Evolutionary conservation across 2,329 filamentous ascomycete species (phyloP).

Genomic region (Penicillium sp.): DNA sequence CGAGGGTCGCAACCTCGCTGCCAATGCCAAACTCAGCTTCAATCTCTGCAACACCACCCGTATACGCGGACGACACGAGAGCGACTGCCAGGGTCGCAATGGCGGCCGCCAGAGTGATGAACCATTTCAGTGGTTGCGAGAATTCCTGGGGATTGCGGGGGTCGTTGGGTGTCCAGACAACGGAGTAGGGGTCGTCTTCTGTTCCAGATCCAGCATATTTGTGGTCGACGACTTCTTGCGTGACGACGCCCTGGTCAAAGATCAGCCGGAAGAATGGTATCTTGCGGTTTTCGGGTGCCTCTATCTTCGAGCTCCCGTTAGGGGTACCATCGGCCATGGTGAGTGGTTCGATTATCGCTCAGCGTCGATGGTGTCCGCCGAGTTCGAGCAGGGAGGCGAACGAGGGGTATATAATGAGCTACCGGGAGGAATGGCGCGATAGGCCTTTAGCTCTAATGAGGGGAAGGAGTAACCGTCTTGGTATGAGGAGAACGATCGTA

Average conservation of each 20-base stretch:
- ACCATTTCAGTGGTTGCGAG: conserved; percentile 43
- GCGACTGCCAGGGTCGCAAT: conserved; percentile 49
- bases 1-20: conserved; percentile 46
- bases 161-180: conserved; percentile 50
- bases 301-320: conserved; percentile 35
- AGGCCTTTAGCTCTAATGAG: background rate
- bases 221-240: conserved; percentile 40
- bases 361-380: background rate
- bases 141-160: conserved; percentile 49
- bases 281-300: conserved; percentile 32
- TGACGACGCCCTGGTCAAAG: conserved; percentile 38
- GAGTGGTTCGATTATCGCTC: conserved; percentile 4
- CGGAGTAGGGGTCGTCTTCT: conserved; percentile 48
- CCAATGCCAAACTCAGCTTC: conserved; percentile 40
- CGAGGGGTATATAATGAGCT: background rate
- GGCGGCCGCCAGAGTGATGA: conserved; percentile 44
- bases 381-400: background rate
- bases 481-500: background rate
- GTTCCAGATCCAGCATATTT: conserved; percentile 46
- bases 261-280: conserved; percentile 43
- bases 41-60: conserved; percentile 45
- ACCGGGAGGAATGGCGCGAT: background rate
- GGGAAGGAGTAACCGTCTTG: background rate
- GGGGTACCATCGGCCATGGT: conserved; percentile 35
- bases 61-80: conserved; percentile 50